Evolutionary conservation across 2,329 filamentous ascomycete genomes (phyloP).

Genomic region (Arthrobotrys sinensis): DNA sequence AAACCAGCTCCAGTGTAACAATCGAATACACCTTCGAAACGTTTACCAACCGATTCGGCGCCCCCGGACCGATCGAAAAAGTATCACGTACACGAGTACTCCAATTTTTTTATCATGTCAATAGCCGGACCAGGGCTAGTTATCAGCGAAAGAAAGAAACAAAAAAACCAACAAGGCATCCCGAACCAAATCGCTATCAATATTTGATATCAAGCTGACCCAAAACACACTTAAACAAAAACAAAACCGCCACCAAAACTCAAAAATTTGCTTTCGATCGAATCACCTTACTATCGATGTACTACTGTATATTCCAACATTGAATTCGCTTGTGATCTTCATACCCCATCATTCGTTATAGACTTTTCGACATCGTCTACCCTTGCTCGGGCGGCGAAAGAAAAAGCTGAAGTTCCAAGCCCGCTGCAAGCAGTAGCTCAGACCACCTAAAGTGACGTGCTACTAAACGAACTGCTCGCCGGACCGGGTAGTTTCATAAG

Average conservation of each 20-base stretch:
- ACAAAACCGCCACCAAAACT: neutral
- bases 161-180: slow-evolving; percentile 6
- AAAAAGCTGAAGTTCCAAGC: too few species aligned
- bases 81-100: slow-evolving; percentile 1
- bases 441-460: neutral
- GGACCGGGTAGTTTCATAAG: neutral
- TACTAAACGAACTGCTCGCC: too few species aligned
- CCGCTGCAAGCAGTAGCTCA: neutral
- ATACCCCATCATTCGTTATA: neutral
- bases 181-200: slow-evolving; percentile 11
- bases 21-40: neutral
- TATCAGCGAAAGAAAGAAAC: neutral
- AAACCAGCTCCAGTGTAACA: neutral
- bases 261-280: neutral
- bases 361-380: neutral
- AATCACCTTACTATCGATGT: neutral
- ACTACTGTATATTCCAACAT: slow-evolving; percentile 18
- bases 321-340: neutral
- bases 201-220: slow-evolving; percentile 8
- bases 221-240: neutral
- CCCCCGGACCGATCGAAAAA: slow-evolving; percentile 7
- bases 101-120: slow-evolving; percentile 8
- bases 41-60: neutral
- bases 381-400: too few species aligned
- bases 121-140: slow-evolving; percentile 13